Conservation (phyloP, 2,329 filamentous ascomycete species). For the Hymenoscyphus salicellus region DNA sequence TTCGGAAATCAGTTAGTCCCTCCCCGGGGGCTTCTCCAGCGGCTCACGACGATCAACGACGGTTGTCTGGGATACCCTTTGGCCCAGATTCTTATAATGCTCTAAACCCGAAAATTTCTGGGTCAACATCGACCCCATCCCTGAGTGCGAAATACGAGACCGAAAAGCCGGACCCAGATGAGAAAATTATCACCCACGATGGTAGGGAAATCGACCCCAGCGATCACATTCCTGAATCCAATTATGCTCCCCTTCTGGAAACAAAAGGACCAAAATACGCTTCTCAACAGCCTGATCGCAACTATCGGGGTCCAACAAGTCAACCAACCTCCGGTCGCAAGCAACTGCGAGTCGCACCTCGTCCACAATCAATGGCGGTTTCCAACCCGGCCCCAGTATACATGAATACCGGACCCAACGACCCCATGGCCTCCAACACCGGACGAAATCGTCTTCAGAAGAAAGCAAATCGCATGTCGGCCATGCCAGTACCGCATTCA, state of each 20-base stretch:
- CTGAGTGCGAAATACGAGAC: constrained; percentile 32
- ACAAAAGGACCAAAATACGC: constrained; percentile 50
- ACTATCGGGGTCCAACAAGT: constrained; percentile 46
- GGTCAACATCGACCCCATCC: constrained; percentile 36
- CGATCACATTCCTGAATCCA: constrained; percentile 68
- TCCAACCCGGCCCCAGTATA: constrained; percentile 23
- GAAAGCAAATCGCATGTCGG: constrained; percentile 42
- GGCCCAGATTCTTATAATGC: constrained; percentile 73
- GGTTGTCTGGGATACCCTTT: constrained; percentile 64
- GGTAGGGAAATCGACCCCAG: constrained; percentile 76
- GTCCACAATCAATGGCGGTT: constrained; percentile 47
- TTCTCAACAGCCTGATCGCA: constrained; percentile 33
- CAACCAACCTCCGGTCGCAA: constrained; percentile 52
- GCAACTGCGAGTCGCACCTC: constrained; percentile 48
- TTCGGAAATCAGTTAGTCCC: constrained; percentile 73
- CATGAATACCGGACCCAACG: constrained; percentile 35
- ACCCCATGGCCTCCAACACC: constrained; percentile 39
- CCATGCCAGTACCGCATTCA: constrained; percentile 28
- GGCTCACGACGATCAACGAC: constrained; percentile 39
- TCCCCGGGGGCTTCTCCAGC: constrained; percentile 51
- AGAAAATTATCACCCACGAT: constrained; percentile 72
- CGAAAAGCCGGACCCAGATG: constrained; percentile 49
- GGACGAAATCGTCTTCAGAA: constrained; percentile 64
- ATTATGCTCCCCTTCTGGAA: constrained; percentile 35
- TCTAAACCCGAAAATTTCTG: constrained; percentile 56